Percentiles rank a stretch among this genome's conserved stretches.
These are phyloP conservation scores for Yarrowia sp. DNA, from an alignment of 805 yeast species.

Conservation along the genomic window DNA sequence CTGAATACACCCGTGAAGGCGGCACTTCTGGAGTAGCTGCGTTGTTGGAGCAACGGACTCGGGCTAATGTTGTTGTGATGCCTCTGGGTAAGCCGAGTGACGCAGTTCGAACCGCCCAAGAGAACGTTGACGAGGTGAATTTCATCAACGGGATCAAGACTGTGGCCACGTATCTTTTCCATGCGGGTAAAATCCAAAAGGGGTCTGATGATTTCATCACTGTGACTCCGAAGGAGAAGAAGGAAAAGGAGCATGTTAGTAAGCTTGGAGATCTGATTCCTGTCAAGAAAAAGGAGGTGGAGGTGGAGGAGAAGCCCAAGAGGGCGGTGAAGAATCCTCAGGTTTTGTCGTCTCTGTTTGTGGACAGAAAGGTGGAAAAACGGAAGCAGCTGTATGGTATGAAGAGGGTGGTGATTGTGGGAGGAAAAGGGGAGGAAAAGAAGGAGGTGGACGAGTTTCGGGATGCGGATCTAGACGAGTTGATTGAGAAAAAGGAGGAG, in stretches of 20 bases:
- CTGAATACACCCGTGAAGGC: neutral
- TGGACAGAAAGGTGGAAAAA: no score
- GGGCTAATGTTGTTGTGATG: neutral
- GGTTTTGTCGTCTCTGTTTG: no score
- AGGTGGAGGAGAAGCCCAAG: no score
- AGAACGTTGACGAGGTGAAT: conserved; percentile 2
- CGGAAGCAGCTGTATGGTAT: no score
- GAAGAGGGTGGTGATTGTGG: no score
- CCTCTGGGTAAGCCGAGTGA: neutral
- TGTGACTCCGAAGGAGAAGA: neutral
- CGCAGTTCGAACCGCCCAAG: neutral
- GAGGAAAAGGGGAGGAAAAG: no score
- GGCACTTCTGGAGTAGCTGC: conserved; percentile 1
- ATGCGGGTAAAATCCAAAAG: neutral
- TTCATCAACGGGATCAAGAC: conserved; percentile 43
- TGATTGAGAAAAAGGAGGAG: no score
- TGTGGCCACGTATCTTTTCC: conserved; percentile 12
- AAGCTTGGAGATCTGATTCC: neutral
- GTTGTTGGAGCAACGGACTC: neutral
- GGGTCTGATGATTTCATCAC: neutral
- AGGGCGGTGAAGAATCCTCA: no score
- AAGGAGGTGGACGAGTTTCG: no score
- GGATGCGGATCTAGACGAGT: no score
- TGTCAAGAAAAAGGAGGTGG: neutral
- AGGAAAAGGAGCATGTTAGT: neutral